Percentiles rank a stretch among this genome's conserved stretches.
Evolutionary conservation across 2,329 filamentous ascomycete species (phyloP).

Genomic region (Claviceps sorghi): DNA sequence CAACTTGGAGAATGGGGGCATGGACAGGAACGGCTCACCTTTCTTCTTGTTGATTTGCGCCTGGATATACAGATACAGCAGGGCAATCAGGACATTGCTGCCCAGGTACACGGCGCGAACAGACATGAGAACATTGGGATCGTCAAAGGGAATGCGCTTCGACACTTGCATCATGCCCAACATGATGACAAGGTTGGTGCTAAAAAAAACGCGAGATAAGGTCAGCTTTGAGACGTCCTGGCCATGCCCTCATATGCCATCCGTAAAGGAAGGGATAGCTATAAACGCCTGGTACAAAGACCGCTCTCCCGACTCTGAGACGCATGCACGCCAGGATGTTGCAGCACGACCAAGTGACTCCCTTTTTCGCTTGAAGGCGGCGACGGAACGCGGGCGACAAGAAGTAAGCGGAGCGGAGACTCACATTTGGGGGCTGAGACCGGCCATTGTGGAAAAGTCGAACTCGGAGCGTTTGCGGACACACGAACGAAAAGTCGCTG

Average conservation of each 20-base stretch:
- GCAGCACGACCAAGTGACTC: not conserved
- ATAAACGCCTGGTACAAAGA: not conserved
- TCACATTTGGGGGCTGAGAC: constrained; percentile 50
- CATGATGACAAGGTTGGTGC: constrained; percentile 87
- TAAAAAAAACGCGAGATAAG: constrained; percentile 21
- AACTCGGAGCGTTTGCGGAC: not conserved
- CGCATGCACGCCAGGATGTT: not conserved
- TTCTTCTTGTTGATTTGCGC: constrained; percentile 88
- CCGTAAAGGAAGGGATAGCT: not conserved
- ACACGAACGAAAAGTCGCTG: not conserved
- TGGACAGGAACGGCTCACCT: constrained; percentile 43
- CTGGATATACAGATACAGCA: constrained; percentile 76
- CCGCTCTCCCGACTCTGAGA: not conserved
- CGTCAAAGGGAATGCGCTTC: constrained; percentile 89
- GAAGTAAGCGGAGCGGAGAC: constrained; percentile 10
- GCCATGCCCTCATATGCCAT: not conserved
- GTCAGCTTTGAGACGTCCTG: constrained; percentile 11
- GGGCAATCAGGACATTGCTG: constrained; percentile 68
- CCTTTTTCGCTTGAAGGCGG: not conserved
- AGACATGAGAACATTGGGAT: constrained; percentile 47
- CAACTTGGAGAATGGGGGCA: not conserved
- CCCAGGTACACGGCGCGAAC: constrained; percentile 40
- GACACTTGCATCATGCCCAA: constrained; percentile 96
- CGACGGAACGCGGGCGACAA: not conserved
- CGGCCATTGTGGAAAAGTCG: constrained; percentile 35